Conservation (phyloP, 176 grass and related monocot species). For the Triticum dicoccoides region DNA sequence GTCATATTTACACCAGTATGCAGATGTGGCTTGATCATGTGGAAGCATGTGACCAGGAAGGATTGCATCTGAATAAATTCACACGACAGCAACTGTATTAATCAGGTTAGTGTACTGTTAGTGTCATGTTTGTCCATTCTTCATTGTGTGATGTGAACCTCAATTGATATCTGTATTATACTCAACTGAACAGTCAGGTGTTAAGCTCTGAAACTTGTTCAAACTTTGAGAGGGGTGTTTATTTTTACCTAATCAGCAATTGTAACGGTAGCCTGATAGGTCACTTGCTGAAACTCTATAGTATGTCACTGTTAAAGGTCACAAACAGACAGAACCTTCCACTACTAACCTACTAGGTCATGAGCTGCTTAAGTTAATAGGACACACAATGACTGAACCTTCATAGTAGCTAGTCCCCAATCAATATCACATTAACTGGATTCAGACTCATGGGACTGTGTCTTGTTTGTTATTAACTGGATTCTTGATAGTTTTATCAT, state of each 20-base stretch:
- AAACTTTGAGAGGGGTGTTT: background rate
- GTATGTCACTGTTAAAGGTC: background rate
- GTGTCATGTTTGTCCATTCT: constrained; percentile 8
- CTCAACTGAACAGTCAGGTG: background rate
- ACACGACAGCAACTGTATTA: constrained; percentile 76
- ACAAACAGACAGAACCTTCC: background rate
- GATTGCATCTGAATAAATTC: constrained; percentile 87
- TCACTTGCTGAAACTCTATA: background rate
- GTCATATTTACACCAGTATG: constrained; percentile 25
- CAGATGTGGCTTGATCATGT: constrained; percentile 75
- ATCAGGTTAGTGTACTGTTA: constrained; percentile 48
- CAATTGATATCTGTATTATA: background rate
- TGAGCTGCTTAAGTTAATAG: background rate
- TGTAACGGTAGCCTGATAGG: background rate
- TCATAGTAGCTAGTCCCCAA: background rate
- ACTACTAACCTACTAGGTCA: background rate
- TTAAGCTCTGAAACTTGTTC: background rate
- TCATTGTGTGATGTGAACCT: background rate
- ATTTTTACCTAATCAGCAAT: background rate
- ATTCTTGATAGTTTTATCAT: background rate
- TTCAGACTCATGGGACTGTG: background rate
- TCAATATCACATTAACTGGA: background rate
- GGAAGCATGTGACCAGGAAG: constrained; percentile 52
- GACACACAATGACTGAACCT: background rate
- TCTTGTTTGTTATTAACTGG: background rate